Evolutionary conservation across 1,139 yeast genomes (phyloP).

Genomic region (Magnusiomyces fungicola): DNA sequence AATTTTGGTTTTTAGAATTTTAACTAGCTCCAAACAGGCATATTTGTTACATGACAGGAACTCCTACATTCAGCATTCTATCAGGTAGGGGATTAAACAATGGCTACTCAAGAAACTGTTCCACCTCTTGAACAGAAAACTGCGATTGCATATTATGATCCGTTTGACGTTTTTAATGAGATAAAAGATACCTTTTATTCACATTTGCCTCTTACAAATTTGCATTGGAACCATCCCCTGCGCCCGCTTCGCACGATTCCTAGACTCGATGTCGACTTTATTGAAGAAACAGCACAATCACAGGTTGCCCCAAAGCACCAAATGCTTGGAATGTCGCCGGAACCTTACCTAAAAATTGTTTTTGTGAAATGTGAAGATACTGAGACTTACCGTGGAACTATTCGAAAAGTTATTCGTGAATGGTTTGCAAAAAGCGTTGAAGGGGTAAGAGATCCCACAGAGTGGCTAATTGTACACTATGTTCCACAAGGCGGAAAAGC

Average conservation of each 20-base stretch:
- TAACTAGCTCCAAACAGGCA: no score
- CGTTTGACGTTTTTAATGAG: conserved; percentile 57
- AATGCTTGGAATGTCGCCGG: conserved; percentile 36
- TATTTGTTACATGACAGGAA: no score
- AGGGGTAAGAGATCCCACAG: conserved; percentile 42
- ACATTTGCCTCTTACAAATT: conserved; percentile 58
- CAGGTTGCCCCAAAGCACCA: conserved; percentile 34
- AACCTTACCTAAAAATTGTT: conserved; percentile 61
- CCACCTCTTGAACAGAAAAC: conserved; percentile 24
- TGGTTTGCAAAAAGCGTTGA: conserved; percentile 59
- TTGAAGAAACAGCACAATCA: conserved; percentile 52
- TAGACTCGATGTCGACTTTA: conserved; percentile 48
- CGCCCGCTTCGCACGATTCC: conserved; percentile 64
- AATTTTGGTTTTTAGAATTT: no score
- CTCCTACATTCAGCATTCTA: no score
- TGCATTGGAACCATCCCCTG: conserved; percentile 67
- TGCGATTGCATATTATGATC: conserved; percentile 73
- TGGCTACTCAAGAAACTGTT: not conserved
- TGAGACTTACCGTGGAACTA: conserved; percentile 66
- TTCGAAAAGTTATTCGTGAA: conserved; percentile 70
- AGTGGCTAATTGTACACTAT: conserved; percentile 60
- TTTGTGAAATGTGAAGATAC: conserved; percentile 57
- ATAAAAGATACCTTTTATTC: conserved; percentile 46
- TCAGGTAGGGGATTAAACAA: not conserved
- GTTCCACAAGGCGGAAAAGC: conserved; percentile 38